Evolutionary conservation across 371 early-diverging fungal genomes (phyloP).

Genomic region (Fennellomyces sp.): DNA sequence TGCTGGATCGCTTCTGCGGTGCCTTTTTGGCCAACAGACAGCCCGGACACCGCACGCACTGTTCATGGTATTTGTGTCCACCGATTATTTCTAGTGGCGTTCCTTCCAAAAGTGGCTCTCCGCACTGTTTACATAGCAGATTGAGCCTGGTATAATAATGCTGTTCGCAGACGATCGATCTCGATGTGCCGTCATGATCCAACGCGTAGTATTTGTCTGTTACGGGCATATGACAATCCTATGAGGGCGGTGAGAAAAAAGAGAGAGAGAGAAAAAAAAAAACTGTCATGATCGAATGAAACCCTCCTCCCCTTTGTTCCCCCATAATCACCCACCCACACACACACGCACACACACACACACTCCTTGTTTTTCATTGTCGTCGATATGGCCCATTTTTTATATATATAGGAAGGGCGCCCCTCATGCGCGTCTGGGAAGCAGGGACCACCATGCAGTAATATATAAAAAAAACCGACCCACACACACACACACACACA

Average conservation of each 20-base stretch:
- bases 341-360: no score
- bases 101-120: background rate
- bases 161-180: conserved; percentile 14
- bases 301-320: background rate
- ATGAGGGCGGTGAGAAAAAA: no score
- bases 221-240: conserved; percentile 19
- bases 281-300: background rate
- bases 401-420: no score
- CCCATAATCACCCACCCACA: no score
- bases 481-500: background rate
- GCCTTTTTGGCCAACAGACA: conserved; percentile 13
- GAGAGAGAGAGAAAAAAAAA: no score
- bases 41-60: conserved; percentile 17
- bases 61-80: conserved; percentile 16
- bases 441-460: background rate
- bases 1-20: conserved; percentile 1
- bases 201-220: conserved; percentile 19
- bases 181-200: conserved; percentile 5
- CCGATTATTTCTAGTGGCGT: conserved; percentile 2
- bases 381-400: no score
- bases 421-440: no score
- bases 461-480: no score
- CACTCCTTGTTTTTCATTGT: no score
- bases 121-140: conserved; percentile 8
- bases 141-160: conserved; percentile 13